Evolutionary conservation across 208 protist species (phyloP).

Genomic region (Trypanosoma lewisi): DNA sequence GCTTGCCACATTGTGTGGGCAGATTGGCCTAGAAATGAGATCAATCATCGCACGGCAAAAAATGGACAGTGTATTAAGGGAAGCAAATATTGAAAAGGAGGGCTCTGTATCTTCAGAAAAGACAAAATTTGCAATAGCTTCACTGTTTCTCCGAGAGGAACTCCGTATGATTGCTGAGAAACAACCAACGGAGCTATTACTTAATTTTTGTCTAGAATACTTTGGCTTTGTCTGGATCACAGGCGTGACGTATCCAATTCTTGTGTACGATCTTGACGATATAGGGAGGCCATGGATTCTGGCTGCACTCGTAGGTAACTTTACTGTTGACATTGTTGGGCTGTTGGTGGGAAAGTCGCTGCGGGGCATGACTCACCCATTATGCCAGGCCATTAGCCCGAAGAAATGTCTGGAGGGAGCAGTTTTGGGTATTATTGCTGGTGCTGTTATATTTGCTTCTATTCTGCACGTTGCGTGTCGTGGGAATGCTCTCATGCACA

Average conservation of each 20-base stretch:
- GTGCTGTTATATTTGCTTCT: slow-evolving; percentile 49
- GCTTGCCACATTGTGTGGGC: slow-evolving; percentile 51
- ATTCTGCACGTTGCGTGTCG: slow-evolving; percentile 30
- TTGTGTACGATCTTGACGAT: slow-evolving; percentile 48
- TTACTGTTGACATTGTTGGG: slow-evolving; percentile 75
- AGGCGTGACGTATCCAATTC: slow-evolving; percentile 45
- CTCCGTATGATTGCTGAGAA: slow-evolving; percentile 50
- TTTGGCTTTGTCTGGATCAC: slow-evolving; percentile 82
- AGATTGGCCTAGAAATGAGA: slow-evolving; percentile 45
- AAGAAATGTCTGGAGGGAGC: slow-evolving; percentile 89
- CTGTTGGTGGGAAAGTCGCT: slow-evolving; percentile 57
- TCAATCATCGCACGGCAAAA: slow-evolving; percentile 3
- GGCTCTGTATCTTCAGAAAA: neutral
- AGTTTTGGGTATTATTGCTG: slow-evolving; percentile 57
- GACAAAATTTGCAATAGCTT: neutral
- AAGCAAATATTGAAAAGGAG: neutral
- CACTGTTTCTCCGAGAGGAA: slow-evolving; percentile 62
- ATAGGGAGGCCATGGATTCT: slow-evolving; percentile 59
- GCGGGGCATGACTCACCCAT: slow-evolving; percentile 33
- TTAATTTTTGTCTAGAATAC: slow-evolving; percentile 83
- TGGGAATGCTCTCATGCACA: slow-evolving; percentile 26
- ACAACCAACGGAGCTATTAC: slow-evolving; percentile 63
- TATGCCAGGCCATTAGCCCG: slow-evolving; percentile 74
- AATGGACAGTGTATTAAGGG: neutral
- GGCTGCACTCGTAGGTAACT: slow-evolving; percentile 66